phyloP scores from a whole-genome alignment of 768 basidiomycete species.

The Auricularia cornea region DNA sequence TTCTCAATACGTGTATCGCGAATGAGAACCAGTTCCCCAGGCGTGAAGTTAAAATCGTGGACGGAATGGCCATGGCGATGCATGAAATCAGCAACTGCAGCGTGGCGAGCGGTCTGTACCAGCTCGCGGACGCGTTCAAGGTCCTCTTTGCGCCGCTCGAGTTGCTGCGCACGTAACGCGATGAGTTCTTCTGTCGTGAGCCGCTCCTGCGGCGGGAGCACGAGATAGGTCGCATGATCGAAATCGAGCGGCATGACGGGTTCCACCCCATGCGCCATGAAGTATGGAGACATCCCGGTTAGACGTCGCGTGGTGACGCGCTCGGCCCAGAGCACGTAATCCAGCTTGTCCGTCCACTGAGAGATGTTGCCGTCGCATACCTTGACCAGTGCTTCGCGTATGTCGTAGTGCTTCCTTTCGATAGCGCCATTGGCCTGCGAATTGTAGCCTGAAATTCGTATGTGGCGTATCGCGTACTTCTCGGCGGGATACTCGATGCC shows the following conservation, averaged over 20 bases:
- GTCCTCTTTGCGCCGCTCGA: slow-evolving; percentile 19
- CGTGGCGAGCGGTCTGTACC: slow-evolving; percentile 12
- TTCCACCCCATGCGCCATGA: slow-evolving; percentile 20
- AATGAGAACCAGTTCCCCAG: slow-evolving; percentile 28
- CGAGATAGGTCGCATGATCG: slow-evolving; percentile 23
- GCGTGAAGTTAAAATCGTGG: slow-evolving; percentile 18
- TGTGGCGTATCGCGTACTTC: slow-evolving; percentile 12
- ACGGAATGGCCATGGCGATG: slow-evolving; percentile 12
- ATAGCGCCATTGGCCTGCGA: slow-evolving; percentile 32
- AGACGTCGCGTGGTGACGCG: slow-evolving; percentile 11
- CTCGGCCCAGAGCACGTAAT: slow-evolving; percentile 17
- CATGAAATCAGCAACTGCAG: slow-evolving; percentile 20
- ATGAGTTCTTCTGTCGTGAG: slow-evolving; percentile 4
- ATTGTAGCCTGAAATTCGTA: slow-evolving; percentile 35
- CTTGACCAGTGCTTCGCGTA: slow-evolving; percentile 24
- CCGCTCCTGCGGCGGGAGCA: slow-evolving; percentile 10
- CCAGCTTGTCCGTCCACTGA: slow-evolving; percentile 7
- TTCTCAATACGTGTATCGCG: slow-evolving; percentile 27
- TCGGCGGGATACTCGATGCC: slow-evolving; percentile 6
- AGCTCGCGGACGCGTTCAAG: slow-evolving; percentile 11
- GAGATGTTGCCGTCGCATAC: slow-evolving; percentile 19
- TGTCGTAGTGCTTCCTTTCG: slow-evolving; percentile 23
- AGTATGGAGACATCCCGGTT: slow-evolving; percentile 18
- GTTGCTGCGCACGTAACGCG: not conserved
- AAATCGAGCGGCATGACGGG: slow-evolving; percentile 27